phyloP scores from a whole-genome alignment of 371 early-diverging fungal genomes.

The Mycotypha africana region DNA sequence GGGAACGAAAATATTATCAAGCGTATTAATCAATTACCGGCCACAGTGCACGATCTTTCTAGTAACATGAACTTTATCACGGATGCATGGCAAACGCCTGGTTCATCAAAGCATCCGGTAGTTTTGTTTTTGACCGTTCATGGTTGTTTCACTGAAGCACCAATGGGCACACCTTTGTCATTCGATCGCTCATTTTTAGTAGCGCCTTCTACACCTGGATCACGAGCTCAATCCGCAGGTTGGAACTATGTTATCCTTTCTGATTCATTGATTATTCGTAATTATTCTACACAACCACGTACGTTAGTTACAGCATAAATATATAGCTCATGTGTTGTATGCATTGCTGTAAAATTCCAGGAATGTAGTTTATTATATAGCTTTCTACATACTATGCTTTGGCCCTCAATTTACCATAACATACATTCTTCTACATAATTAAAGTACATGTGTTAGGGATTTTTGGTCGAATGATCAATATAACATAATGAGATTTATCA shows the following conservation, averaged over 20 bases:
- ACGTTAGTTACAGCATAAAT: constrained; percentile 10
- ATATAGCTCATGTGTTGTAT: no score
- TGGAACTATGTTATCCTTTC: constrained; percentile 49
- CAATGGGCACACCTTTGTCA: constrained; percentile 20
- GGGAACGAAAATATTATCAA: constrained; percentile 29
- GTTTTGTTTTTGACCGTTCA: constrained; percentile 43
- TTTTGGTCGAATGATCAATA: no score
- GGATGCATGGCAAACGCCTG: constrained; percentile 53
- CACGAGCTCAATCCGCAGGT: constrained; percentile 47
- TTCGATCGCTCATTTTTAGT: constrained; percentile 55
- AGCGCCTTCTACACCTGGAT: constrained; percentile 47
- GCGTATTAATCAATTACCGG: constrained; percentile 39
- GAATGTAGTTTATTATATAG: background rate
- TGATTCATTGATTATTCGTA: constrained; percentile 39
- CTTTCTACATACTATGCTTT: background rate
- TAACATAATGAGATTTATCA: no score
- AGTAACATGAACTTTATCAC: constrained; percentile 37
- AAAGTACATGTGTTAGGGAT: no score
- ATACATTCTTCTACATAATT: no score
- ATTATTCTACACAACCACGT: constrained; percentile 16
- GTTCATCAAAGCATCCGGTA: constrained; percentile 22
- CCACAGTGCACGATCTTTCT: constrained; percentile 40
- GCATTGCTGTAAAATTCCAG: no score
- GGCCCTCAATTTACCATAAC: no score
- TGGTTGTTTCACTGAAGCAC: constrained; percentile 52